Evolutionary conservation across 805 yeast genomes (phyloP), one percentile per base, ranked within the genome.

Genomic region (Starmerella riodocensis): DNA sequence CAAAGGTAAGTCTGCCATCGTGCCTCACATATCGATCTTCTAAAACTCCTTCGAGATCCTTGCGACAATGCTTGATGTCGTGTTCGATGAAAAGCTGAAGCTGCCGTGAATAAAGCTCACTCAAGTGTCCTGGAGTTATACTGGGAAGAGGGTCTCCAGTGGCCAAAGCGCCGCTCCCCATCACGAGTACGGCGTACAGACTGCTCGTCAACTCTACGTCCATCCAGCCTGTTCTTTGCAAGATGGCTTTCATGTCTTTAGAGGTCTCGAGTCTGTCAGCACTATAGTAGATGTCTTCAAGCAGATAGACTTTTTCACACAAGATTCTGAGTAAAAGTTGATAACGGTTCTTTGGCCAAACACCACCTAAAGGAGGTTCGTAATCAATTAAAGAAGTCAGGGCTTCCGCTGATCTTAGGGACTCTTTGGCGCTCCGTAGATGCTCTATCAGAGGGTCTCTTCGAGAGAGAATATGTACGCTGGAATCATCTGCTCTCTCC

Each of bases 281-380:
- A 23, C 53, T 32, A 9, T 37, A 34, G 37, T 40, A 31, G 38
- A 54, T 18, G 45, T 34, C 22, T 40, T 41, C 40, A 43, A 45
- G 39, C 14, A 57, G 31, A 34, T 49, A 43, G 3, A 41, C 27
- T n/a, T 54, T 8, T 34, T 57, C 59, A 6, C 43, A 31, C 6
- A 42, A 36, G 3, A 53, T 39, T 11, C 45, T 41, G 9, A 50
- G 30, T 21, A 58, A 42, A 29, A 56, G 40, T 23, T 31, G 31
- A 36, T 56, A 57, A 25, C 52, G 48, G 11, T 50, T 46, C 11
- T 41, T 42, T 5, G 62, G 61, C 60, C 60, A 58, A 8, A 41
- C 41, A 2, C 62, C 62, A 2, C 48, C 47, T 19, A 58, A 20
- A 2, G 56, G 49, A 0, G 62, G 62, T 45, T 58, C 62, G 36